A percentile compares a stretch with the other conserved stretches of the same genome.
Evolutionary conservation across 139 green algal genomes (phyloP).

Genomic region (Micractinium sp.): DNA sequence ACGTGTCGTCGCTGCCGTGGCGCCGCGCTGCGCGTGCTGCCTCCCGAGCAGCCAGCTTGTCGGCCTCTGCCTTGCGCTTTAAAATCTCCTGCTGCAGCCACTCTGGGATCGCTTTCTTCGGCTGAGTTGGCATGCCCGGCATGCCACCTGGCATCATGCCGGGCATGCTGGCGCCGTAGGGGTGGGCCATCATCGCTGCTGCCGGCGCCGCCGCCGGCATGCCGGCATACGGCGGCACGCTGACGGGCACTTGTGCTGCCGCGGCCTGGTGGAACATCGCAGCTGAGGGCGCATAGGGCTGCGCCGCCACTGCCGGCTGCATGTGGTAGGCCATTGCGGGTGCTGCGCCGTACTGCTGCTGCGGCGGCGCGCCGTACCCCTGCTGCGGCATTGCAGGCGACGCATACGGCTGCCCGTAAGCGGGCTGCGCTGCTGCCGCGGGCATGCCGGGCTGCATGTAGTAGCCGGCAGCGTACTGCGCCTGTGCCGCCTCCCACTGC

Average conservation of each 20-base stretch:
- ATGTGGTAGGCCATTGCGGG: neutral
- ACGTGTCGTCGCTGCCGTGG: constrained; percentile 15
- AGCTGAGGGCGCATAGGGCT: neutral
- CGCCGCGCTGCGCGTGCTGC: neutral
- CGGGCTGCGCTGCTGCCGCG: neutral
- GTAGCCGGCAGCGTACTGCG: constrained; percentile 35
- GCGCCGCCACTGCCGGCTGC: constrained; percentile 27
- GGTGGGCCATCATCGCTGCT: neutral
- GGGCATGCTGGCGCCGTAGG: neutral
- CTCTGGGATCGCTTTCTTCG: constrained; percentile 43
- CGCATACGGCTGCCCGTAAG: neutral
- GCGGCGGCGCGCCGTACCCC: neutral
- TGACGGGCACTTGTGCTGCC: neutral
- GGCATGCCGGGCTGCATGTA: constrained; percentile 12
- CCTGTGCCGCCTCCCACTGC: constrained; percentile 52
- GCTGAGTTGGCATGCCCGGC: neutral
- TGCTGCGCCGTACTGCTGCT: neutral
- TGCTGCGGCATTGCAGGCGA: neutral
- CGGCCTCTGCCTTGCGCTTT: constrained; percentile 29
- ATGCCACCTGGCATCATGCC: constrained; percentile 1
- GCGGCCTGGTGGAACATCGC: neutral
- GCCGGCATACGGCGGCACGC: neutral
- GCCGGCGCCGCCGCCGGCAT: constrained; percentile 6
- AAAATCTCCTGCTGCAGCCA: constrained; percentile 59
- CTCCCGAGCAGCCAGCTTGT: constrained; percentile 7